These are phyloP conservation scores for Calocybe cyanea DNA, from an alignment of 768 basidiomycete species.

Conservation along the genomic window DNA sequence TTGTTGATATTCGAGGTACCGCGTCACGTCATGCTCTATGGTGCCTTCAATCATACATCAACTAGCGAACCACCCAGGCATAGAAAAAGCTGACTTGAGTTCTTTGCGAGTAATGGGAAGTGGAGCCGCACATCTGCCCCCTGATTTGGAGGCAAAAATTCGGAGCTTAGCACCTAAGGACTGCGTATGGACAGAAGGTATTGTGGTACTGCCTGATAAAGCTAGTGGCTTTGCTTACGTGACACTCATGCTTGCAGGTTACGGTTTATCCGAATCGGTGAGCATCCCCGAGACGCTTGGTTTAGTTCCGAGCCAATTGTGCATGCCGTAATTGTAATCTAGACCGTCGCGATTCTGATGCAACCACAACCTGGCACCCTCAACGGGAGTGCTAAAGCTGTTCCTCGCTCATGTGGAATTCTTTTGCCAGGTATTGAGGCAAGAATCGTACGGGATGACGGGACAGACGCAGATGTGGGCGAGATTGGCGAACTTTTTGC, in stretches of 20 bases:
- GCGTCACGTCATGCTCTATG: slow-evolving; percentile 42
- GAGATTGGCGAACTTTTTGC: slow-evolving; percentile 67
- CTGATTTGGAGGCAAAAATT: slow-evolving; percentile 43
- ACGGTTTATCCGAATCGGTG: slow-evolving; percentile 70
- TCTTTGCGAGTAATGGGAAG: slow-evolving; percentile 39
- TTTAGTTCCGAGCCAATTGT: not conserved
- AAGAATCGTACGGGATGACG: slow-evolving; percentile 50
- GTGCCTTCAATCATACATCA: slow-evolving; percentile 68
- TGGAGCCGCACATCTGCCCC: slow-evolving; percentile 69
- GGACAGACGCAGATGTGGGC: slow-evolving; percentile 42
- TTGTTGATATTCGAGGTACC: slow-evolving; percentile 42
- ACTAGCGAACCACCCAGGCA: slow-evolving; percentile 52
- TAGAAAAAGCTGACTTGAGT: slow-evolving; percentile 48
- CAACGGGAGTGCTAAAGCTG: slow-evolving; percentile 34
- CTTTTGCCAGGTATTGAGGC: slow-evolving; percentile 58
- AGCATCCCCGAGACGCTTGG: slow-evolving; percentile 18
- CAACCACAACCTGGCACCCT: slow-evolving; percentile 45
- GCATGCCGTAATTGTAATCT: not conserved
- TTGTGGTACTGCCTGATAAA: slow-evolving; percentile 1
- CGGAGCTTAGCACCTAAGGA: slow-evolving; percentile 30
- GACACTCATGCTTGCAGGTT: slow-evolving; percentile 36
- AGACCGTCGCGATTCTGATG: slow-evolving; percentile 54
- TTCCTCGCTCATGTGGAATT: slow-evolving; percentile 49
- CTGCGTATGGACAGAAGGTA: slow-evolving; percentile 43
- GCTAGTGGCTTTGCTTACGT: not conserved